Base-by-base conservation (phyloP, 2,329 filamentous ascomycete genomes). In the Nigrospora sphaerica region DNA sequence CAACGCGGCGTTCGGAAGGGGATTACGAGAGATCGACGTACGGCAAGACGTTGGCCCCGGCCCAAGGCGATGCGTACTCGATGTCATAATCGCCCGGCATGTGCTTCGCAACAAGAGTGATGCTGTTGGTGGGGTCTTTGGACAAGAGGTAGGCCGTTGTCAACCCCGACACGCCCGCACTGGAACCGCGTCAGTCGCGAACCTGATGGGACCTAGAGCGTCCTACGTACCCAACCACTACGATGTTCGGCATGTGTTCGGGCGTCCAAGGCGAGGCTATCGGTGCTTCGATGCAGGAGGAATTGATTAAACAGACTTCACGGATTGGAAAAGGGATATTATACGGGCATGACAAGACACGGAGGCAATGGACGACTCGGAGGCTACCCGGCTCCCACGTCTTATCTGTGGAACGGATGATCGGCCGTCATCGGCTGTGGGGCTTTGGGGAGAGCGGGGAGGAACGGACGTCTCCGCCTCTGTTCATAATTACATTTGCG, bases 51-150 rank as follows among this genome's bases (percentile, higher is more conserved):
- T 64, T 63, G 11, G 62, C 62, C 17, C 62, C 62, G 17, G 62
- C 58, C 40, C 53, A 55, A 3, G 58, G 58, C 6, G 88, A 95
- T 1, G 88, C 84, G 63, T 95, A 96, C 71, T 95, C 86, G 54
- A 91, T 85, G 54, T 92, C 86, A 65, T 92, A 93, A 69, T 96
- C 91, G 33, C 91, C 91, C 0, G 91, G 91, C 85, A 95, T 93
- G 62, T 95, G 86, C 60, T 92, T 95, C 6, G 88, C 85, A 32
- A 89, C 72, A 33, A 95, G 72, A 0, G 86, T 90, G 52, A 95
- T 46, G 34, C 37, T 50, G 54, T 63, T 62, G n/a, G 47, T 52
- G 34, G 51, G 51, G 46, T 60, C 52, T 52, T 62, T 57, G 36
- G 61, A 64, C 41, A 64, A 51, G 38, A 64, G 52, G 44, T 62